Base-by-base conservation (phyloP, 768 basidiomycete genomes). In the Neoboletus magnificus region DNA sequence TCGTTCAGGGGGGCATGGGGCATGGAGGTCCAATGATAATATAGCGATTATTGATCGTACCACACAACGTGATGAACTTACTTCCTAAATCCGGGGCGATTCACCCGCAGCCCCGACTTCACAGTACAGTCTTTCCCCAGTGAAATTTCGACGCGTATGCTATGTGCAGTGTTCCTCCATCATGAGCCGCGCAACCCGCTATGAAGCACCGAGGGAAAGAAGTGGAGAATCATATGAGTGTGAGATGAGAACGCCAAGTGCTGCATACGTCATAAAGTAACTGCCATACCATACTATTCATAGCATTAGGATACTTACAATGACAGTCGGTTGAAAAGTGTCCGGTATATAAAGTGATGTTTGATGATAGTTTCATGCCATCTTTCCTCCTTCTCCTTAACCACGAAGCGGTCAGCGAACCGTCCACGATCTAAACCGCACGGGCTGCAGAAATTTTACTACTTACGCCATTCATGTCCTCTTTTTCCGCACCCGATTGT, bases 131-230 rank as follows among this genome's bases (percentile, higher is more conserved):
- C 30, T 36, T 52, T 18, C 20, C 36, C 8, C 29, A 9, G 23
- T 27, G 27, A 40, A 0, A 12, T 52, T 29, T 42, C n/a, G 22
- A 27, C 44, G 52, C 12, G 18, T n/a, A 54, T 12, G 15, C n/a
- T 12, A 18, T 20, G 44, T n/a, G 42, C 27, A n/a, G 27, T 27
- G 25, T 18, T 27, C 15, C 40, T 30, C 39, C 42, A 13, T 37
- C 13, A 18, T 32, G 23, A 51, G 51, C 35, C 41, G 48, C 50
- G 36, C 47, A 42, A 25, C 32, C 3, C 23, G 32, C 47, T 50
- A 66, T 27, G 56, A 54, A 29, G 43, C 16, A 52, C 47, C 51
- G 54, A 58, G 55, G 50, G 49, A 53, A 57, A 37, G 36, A 41
- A 36, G 35, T 23, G 23, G 40, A 22, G 33, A 52, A 43, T 46